A percentile compares a stretch with the other conserved stretches of the same genome.
These are phyloP conservation scores for Dryas integrifolia DNA, from an alignment of 331 rosid genomes.

Conservation along the genomic window DNA sequence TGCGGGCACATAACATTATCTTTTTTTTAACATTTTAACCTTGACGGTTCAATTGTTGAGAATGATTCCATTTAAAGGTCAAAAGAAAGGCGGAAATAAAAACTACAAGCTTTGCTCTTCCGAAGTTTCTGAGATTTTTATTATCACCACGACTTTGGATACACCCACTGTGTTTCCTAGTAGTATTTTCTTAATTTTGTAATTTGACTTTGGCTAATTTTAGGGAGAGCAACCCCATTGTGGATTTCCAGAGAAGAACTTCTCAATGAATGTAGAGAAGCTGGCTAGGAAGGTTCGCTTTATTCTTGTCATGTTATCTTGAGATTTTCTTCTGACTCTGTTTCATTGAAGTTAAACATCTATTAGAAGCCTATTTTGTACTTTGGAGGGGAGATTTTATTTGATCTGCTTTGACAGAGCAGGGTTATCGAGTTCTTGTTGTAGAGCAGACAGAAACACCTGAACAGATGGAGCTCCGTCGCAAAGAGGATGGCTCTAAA, in stretches of 20 bases:
- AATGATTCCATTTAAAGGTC: neutral
- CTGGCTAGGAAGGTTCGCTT: constrained; percentile 84
- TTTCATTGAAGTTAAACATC: constrained; percentile 9
- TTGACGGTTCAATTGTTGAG: neutral
- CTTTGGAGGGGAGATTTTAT: constrained; percentile 27
- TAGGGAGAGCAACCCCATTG: constrained; percentile 99
- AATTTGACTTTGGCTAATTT: constrained; percentile 23
- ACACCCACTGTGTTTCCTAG: constrained; percentile 11
- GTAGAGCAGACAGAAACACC: constrained; percentile 98
- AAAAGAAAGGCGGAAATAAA: neutral
- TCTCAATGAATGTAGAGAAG: constrained; percentile 78
- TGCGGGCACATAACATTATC: too few species aligned
- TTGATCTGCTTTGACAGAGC: constrained; percentile 30
- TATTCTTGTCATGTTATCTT: constrained; percentile 11
- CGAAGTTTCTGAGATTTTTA: neutral
- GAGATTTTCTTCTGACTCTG: neutral
- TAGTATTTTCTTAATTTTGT: constrained; percentile 10
- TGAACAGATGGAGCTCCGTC: constrained; percentile 81
- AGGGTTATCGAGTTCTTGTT: constrained; percentile 96
- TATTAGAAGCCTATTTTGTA: constrained; percentile 3
- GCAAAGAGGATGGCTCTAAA: constrained; percentile 79
- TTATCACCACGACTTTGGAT: constrained; percentile 11
- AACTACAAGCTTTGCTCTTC: neutral
- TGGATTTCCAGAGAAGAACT: constrained; percentile 95
- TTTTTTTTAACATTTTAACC: neutral